Conservation (phyloP, 2,329 filamentous ascomycete genomes). For the Verticillium dahliae region DNA sequence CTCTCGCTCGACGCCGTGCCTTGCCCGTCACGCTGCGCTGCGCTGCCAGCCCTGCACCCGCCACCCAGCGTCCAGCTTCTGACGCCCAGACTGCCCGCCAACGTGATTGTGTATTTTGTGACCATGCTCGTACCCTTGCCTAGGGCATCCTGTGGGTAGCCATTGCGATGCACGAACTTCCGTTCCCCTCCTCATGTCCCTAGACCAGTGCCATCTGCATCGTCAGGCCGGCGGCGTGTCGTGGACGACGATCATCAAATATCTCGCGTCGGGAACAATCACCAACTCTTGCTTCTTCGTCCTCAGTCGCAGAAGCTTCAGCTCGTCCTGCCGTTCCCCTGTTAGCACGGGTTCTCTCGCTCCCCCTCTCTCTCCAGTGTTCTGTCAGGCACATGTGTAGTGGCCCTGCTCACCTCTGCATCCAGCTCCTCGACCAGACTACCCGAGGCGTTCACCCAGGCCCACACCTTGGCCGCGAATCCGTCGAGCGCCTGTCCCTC, state of each 20-base stretch:
- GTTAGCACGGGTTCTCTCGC: background rate
- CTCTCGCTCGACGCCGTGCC: background rate
- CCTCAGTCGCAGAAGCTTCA: slow-evolving; percentile 67
- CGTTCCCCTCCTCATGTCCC: background rate
- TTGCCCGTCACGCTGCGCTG: background rate
- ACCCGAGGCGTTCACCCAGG: slow-evolving; percentile 64
- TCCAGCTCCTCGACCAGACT: slow-evolving; percentile 67
- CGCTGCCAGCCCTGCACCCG: background rate
- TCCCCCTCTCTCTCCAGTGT: background rate
- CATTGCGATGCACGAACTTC: background rate
- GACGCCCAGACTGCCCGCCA: background rate
- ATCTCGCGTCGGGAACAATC: slow-evolving; percentile 75
- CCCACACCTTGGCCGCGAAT: slow-evolving; percentile 70
- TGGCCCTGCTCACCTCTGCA: slow-evolving; percentile 46
- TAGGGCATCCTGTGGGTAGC: background rate
- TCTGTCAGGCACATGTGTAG: background rate
- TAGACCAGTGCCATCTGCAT: background rate
- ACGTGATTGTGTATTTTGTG: background rate
- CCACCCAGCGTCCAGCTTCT: background rate
- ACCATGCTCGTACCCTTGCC: background rate
- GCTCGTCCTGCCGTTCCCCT: slow-evolving; percentile 52
- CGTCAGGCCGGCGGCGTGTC: slow-evolving; percentile 65
- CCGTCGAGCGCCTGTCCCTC: slow-evolving; percentile 60
- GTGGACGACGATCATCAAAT: slow-evolving; percentile 72
- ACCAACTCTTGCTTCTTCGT: slow-evolving; percentile 84